phyloP scores from a whole-genome alignment of 2,329 filamentous ascomycete species.

The Neurospora sp. region DNA sequence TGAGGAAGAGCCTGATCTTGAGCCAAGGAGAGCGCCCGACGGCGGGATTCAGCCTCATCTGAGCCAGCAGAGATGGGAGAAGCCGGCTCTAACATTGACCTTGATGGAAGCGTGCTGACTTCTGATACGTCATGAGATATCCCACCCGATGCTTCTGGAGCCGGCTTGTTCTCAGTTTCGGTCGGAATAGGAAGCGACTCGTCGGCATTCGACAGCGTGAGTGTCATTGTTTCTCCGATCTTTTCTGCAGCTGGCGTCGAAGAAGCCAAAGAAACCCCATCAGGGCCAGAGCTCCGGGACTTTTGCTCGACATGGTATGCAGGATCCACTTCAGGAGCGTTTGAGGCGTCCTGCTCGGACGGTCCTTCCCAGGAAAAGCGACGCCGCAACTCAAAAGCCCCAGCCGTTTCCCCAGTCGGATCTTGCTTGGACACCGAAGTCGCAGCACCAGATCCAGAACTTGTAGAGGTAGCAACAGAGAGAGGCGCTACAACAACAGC shows the following conservation, averaged over 20 bases:
- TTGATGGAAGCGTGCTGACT: conserved; percentile 24
- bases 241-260: background rate
- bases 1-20: conserved; percentile 34
- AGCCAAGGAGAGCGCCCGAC: conserved; percentile 28
- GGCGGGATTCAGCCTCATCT: conserved; percentile 21
- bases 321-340: background rate
- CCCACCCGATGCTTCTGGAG: background rate
- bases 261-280: background rate
- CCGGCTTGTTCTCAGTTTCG: conserved; percentile 1
- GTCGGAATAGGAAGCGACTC: background rate
- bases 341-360: conserved; percentile 16
- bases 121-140: conserved; percentile 29
- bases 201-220: background rate
- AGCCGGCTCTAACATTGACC: conserved; percentile 27
- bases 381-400: conserved; percentile 6
- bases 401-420: background rate
- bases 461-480: conserved; percentile 5
- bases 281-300: background rate
- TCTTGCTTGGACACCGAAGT: background rate
- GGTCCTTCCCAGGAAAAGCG: conserved; percentile 35
- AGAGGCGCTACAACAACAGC: conserved; percentile 1
- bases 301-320: conserved; percentile 3
- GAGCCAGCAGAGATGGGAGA: conserved; percentile 34
- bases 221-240: background rate
- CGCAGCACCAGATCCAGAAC: background rate